Percentiles rank a stretch among this genome's conserved stretches.
Evolutionary conservation across 2,329 filamentous ascomycete genomes (phyloP).

Genomic region (Elsinoe necatrix): DNA sequence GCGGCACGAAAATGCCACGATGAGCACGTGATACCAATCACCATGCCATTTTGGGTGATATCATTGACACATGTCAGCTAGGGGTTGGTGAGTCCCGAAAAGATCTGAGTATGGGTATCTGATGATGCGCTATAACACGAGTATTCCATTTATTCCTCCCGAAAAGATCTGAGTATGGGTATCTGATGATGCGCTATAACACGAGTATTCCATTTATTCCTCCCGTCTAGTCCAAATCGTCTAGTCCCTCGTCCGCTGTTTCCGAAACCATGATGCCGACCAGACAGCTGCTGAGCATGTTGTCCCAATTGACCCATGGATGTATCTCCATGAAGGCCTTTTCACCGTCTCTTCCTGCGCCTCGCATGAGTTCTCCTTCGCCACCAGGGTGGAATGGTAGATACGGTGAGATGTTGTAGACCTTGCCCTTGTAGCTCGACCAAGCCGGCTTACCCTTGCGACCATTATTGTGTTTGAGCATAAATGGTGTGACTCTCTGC

Average conservation of each 20-base stretch:
- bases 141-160: no score
- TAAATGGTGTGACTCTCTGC: conserved; percentile 70
- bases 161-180: background rate
- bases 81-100: no score
- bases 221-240: conserved; percentile 50
- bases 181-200: background rate
- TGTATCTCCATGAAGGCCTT: conserved; percentile 57
- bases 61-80: background rate
- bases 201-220: background rate
- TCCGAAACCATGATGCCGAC: conserved; percentile 54
- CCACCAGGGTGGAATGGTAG: conserved; percentile 85
- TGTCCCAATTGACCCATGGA: conserved; percentile 63
- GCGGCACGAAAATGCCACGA: background rate
- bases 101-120: background rate
- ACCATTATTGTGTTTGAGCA: conserved; percentile 70
- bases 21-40: conserved; percentile 6
- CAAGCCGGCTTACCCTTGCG: conserved; percentile 80
- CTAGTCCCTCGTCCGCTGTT: conserved; percentile 40
- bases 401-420: conserved; percentile 92
- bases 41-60: background rate
- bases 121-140: no score
- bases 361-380: conserved; percentile 71
- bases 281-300: conserved; percentile 53
- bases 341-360: conserved; percentile 59
- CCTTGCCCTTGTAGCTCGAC: conserved; percentile 80